Conservation (phyloP, 495 filamentous ascomycete genomes). For the Penicillium egyptiacum region DNA sequence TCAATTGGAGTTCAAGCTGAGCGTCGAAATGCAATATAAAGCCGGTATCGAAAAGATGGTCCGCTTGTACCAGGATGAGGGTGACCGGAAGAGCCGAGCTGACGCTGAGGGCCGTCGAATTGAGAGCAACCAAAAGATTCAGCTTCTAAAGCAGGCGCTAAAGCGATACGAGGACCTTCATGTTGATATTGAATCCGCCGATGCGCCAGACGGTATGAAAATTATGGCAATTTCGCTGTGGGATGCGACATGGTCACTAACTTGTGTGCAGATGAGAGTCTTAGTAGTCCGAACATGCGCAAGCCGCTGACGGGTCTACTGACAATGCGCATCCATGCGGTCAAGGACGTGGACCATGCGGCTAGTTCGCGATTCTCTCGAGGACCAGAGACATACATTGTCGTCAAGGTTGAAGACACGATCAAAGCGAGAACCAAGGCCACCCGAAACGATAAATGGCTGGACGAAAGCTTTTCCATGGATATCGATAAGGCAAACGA, state of each 20-base stretch:
- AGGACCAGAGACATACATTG: conserved; percentile 90
- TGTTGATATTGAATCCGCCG: conserved; percentile 83
- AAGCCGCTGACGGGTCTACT: conserved; percentile 91
- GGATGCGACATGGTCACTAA: conserved; percentile 5
- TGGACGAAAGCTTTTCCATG: conserved; percentile 83
- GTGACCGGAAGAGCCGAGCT: conserved; percentile 90
- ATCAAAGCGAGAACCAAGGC: conserved; percentile 86
- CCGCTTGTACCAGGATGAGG: conserved; percentile 94
- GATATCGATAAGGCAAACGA: conserved; percentile 98
- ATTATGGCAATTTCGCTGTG: not conserved
- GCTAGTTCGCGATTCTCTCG: conserved; percentile 81
- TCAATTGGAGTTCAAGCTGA: conserved; percentile 97
- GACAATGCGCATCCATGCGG: conserved; percentile 78
- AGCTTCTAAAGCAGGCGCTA: conserved; percentile 89
- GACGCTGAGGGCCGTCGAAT: conserved; percentile 87
- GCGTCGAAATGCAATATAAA: conserved; percentile 98
- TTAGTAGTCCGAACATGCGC: conserved; percentile 90
- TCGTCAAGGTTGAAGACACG: conserved; percentile 93
- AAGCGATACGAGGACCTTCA: conserved; percentile 98
- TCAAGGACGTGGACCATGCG: conserved; percentile 94
- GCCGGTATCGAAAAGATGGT: conserved; percentile 99
- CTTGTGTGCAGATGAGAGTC: conserved; percentile 75
- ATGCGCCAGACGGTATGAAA: conserved; percentile 77
- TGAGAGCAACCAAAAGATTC: conserved; percentile 97
- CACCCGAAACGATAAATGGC: conserved; percentile 85